Evolutionary conservation across 768 basidiomycete genomes (phyloP), one percentile per base, ranked within the genome.

Genomic region (Pulveroboletus sp.): DNA sequence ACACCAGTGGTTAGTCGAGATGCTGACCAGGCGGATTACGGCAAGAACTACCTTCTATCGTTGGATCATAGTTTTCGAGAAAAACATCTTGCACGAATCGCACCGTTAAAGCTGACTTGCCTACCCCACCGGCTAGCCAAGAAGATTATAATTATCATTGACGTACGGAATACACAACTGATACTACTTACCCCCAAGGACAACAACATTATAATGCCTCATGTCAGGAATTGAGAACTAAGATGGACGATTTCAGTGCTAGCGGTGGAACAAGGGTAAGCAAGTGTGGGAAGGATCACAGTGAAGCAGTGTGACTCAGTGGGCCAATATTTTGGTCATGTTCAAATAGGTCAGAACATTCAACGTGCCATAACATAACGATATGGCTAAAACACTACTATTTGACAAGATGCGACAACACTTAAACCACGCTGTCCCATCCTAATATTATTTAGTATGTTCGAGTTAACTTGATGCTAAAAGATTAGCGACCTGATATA

Each of bases 31-130:
- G 33, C 8, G 16, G 17, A 40, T 19, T 27, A 41, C 35, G 20
- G 13, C 24, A 21, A 17, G 29, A 58, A 69, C 38, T 40, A 85
- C 88, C 88, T 79, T 90, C 87, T 59, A 91, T 90, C 12, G 89
- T 90, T 23, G 88, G 88, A 62, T 91, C 86, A 64, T 90, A 90
- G 55, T 78, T 78, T 58, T 87, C 84, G 25, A 87, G 71, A 65
- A 89, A 90, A 37, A 78, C 74, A 64, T 87, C 80, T 55, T 77
- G 77, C 40, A 89, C 80, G 64, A 85, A 90, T 50, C 87, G 80
- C 58, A 89, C 83, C 62, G 88, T 90, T 29, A 93, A 74, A 12
- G 90, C 88, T 21, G 89, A 91, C 69, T 93, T 93, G 40, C 90
- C 90, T 45, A 93, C 90, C 20, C 90, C 90, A 60, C 90, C 90